Evolutionary conservation across 352 stramenopile genomes (phyloP), one percentile per base, ranked within the genome.

Genomic region (Phytopythium mirpurense): DNA sequence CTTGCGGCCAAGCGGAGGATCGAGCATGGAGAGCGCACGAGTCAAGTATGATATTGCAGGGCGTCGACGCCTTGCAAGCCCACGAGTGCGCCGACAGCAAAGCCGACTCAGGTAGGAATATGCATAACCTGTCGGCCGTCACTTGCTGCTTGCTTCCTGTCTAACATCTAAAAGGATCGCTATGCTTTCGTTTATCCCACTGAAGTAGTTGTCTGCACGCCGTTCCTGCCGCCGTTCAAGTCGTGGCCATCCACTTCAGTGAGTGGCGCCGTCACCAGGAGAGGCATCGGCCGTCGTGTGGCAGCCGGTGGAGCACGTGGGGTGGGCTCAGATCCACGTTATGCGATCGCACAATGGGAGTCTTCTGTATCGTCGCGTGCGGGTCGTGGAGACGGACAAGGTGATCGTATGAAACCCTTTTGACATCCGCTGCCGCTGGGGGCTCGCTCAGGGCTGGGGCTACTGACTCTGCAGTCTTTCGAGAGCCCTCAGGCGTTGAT

Each of bases 341-440:
- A 83, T 78, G 24, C 46, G 42, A 57, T 29, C 56, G 24, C 18
- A 58, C 67, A 15, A 55, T 73, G 49, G 56, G 65, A 41, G 65
- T 65, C 42, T 79, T 85, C 38, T 71, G 76, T 6, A 57, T 87
- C 19, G 69, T 87, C 2, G 73, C 64, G 24, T 87, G n/a, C n/a
- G 76, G 76, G 56, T 85, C 14, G 53, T 83, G 24, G 73, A 87
- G 48, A 78, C 71, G 10, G 76, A 71, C 15, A 60, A 63, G 50
- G 69, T 87, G 21, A 65, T 87, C 18, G 53, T 85, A 35, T 83
- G 83, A 50, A 73, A 83, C 56, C 38, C 68, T 21, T 46, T 87
- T 27, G 37, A 49, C 32, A 36, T 42, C 44, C 59, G 63, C 15
- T 87, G 76, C 49, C 63, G 57, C 50, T 87, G 76, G 73, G 63